Evolutionary conservation across 352 stramenopile species (phyloP).

Genomic region (Chrysophaeum taylorii): DNA sequence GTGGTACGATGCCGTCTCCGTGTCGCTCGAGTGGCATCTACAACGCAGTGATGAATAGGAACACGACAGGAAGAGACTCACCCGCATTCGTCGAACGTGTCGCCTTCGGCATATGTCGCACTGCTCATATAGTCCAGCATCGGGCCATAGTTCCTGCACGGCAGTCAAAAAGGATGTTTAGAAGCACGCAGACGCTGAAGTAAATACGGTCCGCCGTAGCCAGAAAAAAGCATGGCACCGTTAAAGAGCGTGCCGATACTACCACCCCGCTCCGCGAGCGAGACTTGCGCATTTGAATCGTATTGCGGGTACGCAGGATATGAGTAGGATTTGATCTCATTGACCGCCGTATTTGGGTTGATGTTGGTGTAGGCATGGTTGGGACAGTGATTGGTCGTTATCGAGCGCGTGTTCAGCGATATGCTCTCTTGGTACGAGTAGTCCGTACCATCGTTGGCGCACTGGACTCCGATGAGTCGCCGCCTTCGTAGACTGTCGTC

Average conservation of each 20-base stretch:
- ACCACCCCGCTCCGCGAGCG: background rate
- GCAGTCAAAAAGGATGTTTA: too few species aligned
- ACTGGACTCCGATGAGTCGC: background rate
- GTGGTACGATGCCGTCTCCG: slow-evolving; percentile 51
- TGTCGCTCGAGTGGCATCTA: slow-evolving; percentile 58
- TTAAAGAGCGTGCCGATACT: background rate
- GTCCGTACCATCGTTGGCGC: background rate
- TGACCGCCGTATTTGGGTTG: background rate
- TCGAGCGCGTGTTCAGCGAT: background rate
- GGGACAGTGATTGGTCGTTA: background rate
- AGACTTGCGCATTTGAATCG: background rate
- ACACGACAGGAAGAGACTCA: too few species aligned
- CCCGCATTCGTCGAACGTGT: slow-evolving; percentile 21
- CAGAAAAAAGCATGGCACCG: slow-evolving; percentile 35
- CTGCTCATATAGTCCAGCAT: slow-evolving; percentile 38
- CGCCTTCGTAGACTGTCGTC: background rate
- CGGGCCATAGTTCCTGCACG: slow-evolving; percentile 40
- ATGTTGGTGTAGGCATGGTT: background rate
- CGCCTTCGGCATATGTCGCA: slow-evolving; percentile 46
- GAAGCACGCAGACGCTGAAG: too few species aligned
- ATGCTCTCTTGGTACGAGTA: background rate
- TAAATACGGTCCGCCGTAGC: slow-evolving; percentile 31
- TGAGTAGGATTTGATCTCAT: too few species aligned
- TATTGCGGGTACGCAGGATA: background rate
- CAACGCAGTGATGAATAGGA: too few species aligned